phyloP scores from a whole-genome alignment of 2,329 filamentous ascomycete species.

The Arthrinium puccinioides region DNA sequence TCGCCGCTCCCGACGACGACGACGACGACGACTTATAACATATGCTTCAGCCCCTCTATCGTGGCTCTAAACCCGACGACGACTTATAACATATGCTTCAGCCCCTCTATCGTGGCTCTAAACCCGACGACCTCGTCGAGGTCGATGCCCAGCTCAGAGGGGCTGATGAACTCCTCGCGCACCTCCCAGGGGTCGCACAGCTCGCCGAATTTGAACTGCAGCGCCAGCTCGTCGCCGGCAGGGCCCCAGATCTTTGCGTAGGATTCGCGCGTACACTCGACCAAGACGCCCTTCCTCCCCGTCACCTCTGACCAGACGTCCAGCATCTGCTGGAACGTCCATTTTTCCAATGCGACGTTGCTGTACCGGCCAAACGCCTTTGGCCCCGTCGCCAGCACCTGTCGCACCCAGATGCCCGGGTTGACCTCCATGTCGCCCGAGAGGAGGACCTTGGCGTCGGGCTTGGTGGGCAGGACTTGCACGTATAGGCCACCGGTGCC shows the following conservation, averaged over 20 bases:
- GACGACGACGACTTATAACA: too few species aligned
- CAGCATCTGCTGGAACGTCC: slow-evolving; percentile 13
- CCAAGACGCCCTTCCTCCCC: slow-evolving; percentile 12
- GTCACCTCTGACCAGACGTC: slow-evolving; percentile 15
- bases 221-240: slow-evolving; percentile 11
- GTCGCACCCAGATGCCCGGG: slow-evolving; percentile 17
- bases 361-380: slow-evolving; percentile 12
- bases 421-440: slow-evolving; percentile 15
- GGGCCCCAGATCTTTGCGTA: slow-evolving; percentile 13
- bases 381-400: slow-evolving; percentile 8
- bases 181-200: slow-evolving; percentile 14
- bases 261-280: slow-evolving; percentile 10
- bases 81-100: slow-evolving; percentile 10
- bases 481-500: slow-evolving; percentile 12
- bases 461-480: slow-evolving; percentile 11
- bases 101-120: slow-evolving; percentile 8
- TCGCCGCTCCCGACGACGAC: too few species aligned
- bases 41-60: too few species aligned
- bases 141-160: slow-evolving; percentile 13
- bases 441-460: slow-evolving; percentile 14
- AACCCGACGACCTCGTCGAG: slow-evolving; percentile 14
- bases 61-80: too few species aligned
- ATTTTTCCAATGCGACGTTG: slow-evolving; percentile 16
- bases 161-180: slow-evolving; percentile 8
- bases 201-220: slow-evolving; percentile 17